These are phyloP conservation scores for Penicillium sp. DNA, from an alignment of 2,329 filamentous ascomycete genomes.

Conservation along the genomic window DNA sequence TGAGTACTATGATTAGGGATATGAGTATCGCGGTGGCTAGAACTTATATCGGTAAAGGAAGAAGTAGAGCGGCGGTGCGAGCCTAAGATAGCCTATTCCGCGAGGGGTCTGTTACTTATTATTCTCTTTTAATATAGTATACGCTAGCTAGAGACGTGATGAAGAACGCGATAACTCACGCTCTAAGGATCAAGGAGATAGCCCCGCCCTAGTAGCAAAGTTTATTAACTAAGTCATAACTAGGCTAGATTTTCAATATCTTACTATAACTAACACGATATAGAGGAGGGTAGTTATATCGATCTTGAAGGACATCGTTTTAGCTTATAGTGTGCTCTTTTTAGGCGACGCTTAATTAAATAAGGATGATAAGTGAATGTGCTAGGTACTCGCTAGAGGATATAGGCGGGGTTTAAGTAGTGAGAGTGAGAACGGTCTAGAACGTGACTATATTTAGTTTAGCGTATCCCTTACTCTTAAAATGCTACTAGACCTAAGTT, in stretches of 20 bases:
- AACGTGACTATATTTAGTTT: no score
- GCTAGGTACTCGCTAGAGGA: not conserved
- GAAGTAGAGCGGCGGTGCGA: constrained; percentile 29
- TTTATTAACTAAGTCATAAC: constrained; percentile 7
- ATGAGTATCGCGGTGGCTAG: constrained; percentile 33
- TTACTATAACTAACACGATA: constrained; percentile 12
- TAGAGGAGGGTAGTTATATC: not conserved
- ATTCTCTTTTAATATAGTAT: not conserved
- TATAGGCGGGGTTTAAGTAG: not conserved
- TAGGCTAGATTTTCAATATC: constrained; percentile 4
- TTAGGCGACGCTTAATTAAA: not conserved
- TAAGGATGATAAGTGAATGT: not conserved
- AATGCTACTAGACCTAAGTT: no score
- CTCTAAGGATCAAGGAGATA: constrained; percentile 27
- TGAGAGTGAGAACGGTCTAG: no score
- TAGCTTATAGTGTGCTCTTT: not conserved
- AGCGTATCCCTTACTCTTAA: no score
- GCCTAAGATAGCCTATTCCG: constrained; percentile 37
- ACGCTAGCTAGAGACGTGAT: constrained; percentile 1
- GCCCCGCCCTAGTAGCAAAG: constrained; percentile 5
- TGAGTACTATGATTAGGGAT: constrained; percentile 18
- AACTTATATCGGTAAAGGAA: constrained; percentile 36
- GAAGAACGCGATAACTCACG: constrained; percentile 20
- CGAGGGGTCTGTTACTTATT: constrained; percentile 10
- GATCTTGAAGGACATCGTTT: constrained; percentile 9